Base-by-base conservation (phyloP, 495 filamentous ascomycete genomes). In the Penicillium roqueforti region DNA sequence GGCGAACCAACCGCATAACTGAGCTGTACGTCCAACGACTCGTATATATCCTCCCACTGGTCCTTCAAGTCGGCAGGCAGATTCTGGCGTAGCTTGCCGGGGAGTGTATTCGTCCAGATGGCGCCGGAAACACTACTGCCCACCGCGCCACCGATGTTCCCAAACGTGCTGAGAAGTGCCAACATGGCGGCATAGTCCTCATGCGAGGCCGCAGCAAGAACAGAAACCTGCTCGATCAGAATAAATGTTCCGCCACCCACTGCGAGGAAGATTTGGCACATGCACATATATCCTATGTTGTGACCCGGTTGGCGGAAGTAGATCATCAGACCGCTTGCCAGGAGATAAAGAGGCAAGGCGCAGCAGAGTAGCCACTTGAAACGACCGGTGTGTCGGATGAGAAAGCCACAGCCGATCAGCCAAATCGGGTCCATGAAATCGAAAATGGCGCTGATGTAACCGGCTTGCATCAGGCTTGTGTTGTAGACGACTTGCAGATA, bases 181-280 rank as follows among this genome's bases (percentile, higher is more conserved):
- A 65, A 16, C 49, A 61, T 59, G 18, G 86, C 59, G 1, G 84
- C 86, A 34, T 62, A 14, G 85, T 72, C 45, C 79, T 80, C 52
- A 19, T 54, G 80, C 72, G 45, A 83, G 76, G 55, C 88, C 1
- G 80, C 83, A 2, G 86, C 81, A 81, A 89, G 83, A 59, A 80
- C 80, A 3, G 86, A 82, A 55, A 89, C 82, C 55, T 89, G 80
- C 57, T 86, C 82, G 50, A 71, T 75, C 59, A 89, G 83, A 47
- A 89, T 65, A 10, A 84, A 63, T 2, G 76, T 81, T 18, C 82
- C 81, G 11, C 83, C 85, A 10, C 76, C 74, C 34, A 91, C 75
- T 31, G 84, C 81, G 54, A 89, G 85, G 69, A 88, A 82, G 59
- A 91, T 87, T 64, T 89, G 84, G 60, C 79, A 84, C 81, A 89